These are phyloP conservation scores for Exophiala calicioides DNA, from an alignment of 2,329 filamentous ascomycete species.

Conservation along the genomic window DNA sequence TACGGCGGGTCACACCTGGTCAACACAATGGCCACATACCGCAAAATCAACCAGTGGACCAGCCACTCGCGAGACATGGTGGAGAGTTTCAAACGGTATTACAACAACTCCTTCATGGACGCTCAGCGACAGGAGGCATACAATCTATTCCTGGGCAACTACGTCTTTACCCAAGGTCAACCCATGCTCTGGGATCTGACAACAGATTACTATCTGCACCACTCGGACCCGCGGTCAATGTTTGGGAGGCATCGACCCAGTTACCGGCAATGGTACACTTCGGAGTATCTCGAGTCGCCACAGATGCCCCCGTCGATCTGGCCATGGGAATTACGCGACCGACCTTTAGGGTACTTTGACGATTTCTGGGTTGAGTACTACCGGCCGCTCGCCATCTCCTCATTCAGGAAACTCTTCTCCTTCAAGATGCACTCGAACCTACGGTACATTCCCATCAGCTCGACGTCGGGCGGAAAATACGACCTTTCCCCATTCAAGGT, in stretches of 20 bases:
- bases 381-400: conserved; percentile 80
- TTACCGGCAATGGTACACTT: conserved; percentile 90
- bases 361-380: conserved; percentile 99
- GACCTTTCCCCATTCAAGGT: conserved; percentile 88
- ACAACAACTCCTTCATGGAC: conserved; percentile 97
- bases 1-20: conserved; percentile 97
- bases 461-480: conserved; percentile 70
- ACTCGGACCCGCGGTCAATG: conserved; percentile 77
- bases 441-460: conserved; percentile 75
- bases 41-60: conserved; percentile 98
- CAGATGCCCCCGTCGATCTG: conserved; percentile 53
- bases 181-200: conserved; percentile 96
- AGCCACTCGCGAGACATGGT: conserved; percentile 98
- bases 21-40: conserved; percentile 98
- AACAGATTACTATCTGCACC: conserved; percentile 95
- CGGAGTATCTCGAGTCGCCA: conserved; percentile 66
- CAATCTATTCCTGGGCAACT: conserved; percentile 95
- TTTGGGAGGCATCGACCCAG: conserved; percentile 62
- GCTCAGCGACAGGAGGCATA: conserved; percentile 98
- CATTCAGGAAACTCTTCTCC: conserved; percentile 87
- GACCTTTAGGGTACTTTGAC: conserved; percentile 67
- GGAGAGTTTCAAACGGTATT: conserved; percentile 97
- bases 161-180: conserved; percentile 81
- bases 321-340: conserved; percentile 41
- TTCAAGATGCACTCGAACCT: conserved; percentile 90